phyloP scores from a whole-genome alignment of 139 green algal genomes.

The Tetraselmis chui region DNA sequence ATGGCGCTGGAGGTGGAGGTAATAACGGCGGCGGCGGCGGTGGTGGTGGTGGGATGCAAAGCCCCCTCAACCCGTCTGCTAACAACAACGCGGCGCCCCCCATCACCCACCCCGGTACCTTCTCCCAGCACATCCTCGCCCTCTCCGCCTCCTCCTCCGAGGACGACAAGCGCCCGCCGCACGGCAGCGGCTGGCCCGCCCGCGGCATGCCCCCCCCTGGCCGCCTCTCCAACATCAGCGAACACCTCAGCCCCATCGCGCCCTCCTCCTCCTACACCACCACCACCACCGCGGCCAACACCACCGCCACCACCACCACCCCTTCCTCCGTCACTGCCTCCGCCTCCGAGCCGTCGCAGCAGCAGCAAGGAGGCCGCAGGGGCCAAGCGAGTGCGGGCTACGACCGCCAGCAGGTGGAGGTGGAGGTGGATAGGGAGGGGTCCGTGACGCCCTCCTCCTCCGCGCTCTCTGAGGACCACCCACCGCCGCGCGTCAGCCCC shows the following conservation, averaged over 20 bases:
- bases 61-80: neutral
- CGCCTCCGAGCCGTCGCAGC: neutral
- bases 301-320: neutral
- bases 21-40: too few species aligned
- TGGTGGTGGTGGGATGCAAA: neutral
- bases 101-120: neutral
- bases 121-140: neutral
- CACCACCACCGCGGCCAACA: neutral
- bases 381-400: neutral
- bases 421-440: neutral
- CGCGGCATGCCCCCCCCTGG: neutral
- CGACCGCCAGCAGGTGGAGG: too few species aligned
- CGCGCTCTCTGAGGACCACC: neutral
- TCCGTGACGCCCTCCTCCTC: neutral
- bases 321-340: neutral
- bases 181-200: neutral
- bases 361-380: neutral
- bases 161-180: neutral
- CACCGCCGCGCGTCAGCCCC: too few species aligned
- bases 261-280: neutral
- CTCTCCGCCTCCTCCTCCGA: neutral
- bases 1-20: too few species aligned
- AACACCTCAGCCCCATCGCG: neutral
- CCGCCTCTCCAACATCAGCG: neutral
- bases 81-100: neutral